Percentiles rank a stretch among this genome's conserved stretches.
phyloP scores from a whole-genome alignment of 164 flowering plant species.

The Chloranthus sessilifolius region DNA sequence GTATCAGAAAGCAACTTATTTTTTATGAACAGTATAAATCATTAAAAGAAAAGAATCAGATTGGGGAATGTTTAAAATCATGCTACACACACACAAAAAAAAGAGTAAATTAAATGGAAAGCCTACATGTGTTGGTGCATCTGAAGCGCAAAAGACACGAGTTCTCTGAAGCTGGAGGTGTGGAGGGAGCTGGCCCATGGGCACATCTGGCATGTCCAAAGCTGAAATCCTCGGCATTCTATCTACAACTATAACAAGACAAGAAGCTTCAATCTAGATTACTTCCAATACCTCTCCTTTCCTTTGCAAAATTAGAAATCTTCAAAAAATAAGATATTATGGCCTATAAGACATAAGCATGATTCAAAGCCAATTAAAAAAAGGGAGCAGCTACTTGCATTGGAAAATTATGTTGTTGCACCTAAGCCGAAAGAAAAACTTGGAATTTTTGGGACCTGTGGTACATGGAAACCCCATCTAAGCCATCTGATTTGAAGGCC shows the following conservation, averaged over 20 bases:
- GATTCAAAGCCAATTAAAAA: too few species aligned
- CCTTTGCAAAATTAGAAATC: not conserved
- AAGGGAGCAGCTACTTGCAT: too few species aligned
- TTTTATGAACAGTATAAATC: not conserved
- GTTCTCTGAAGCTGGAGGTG: constrained; percentile 71
- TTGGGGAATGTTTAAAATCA: not conserved
- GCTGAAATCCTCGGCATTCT: constrained; percentile 17
- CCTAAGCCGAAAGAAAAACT: too few species aligned
- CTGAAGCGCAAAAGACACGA: constrained; percentile 54
- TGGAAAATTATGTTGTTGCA: too few species aligned
- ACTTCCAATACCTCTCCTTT: not conserved
- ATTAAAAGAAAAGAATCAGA: not conserved
- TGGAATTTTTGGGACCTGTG: too few species aligned
- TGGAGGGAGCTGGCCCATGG: constrained; percentile 59
- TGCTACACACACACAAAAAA: not conserved
- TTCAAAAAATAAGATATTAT: too few species aligned
- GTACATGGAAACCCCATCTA: too few species aligned
- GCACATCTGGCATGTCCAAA: constrained; percentile 56
- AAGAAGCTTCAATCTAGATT: too few species aligned
- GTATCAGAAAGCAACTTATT: not conserved
- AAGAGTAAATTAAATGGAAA: not conserved
- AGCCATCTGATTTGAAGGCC: too few species aligned
- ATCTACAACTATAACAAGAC: too few species aligned
- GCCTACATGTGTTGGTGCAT: constrained; percentile 69
- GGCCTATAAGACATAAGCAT: too few species aligned